Evolutionary conservation across 75 land plant genomes (phyloP).

Genomic region (Azolla pinnata): DNA sequence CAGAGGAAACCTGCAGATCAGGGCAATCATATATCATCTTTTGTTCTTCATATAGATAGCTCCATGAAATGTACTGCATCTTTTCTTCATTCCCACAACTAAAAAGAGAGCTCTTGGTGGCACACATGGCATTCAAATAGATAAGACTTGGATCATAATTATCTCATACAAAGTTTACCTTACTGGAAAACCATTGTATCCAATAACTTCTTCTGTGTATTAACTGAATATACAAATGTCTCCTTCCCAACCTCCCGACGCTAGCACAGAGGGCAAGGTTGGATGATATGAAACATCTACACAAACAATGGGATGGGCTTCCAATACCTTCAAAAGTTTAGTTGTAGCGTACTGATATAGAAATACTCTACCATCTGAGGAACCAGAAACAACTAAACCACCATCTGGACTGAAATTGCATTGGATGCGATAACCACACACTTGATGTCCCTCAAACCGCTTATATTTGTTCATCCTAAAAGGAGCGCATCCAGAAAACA

Average conservation of each 20-base stretch:
- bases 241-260: conserved; percentile 80
- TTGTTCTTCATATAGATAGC: too few relatives aligned
- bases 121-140: too few relatives aligned
- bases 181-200: too few relatives aligned
- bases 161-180: too few relatives aligned
- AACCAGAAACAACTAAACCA: conserved; percentile 50
- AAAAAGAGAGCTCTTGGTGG: too few relatives aligned
- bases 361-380: conserved; percentile 72
- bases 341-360: conserved; percentile 56
- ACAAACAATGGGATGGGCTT: conserved; percentile 54
- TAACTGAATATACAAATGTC: conserved; percentile 36
- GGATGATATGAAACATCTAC: conserved; percentile 76
- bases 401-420: conserved; percentile 82
- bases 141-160: too few relatives aligned
- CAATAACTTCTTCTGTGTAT: too few relatives aligned
- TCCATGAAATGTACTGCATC: too few relatives aligned
- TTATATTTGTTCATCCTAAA: conserved; percentile 73
- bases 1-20: too few relatives aligned
- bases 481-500: conserved; percentile 66
- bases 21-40: too few relatives aligned
- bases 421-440: conserved; percentile 73
- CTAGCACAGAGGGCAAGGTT: conserved; percentile 53
- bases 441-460: conserved; percentile 73
- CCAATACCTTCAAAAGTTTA: conserved; percentile 36
- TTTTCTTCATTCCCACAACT: too few relatives aligned